A percentile compares a stretch with the other conserved stretches of the same genome.
phyloP scores from a whole-genome alignment of 129 eudicot genomes.

The Flaveria bidentis region DNA sequence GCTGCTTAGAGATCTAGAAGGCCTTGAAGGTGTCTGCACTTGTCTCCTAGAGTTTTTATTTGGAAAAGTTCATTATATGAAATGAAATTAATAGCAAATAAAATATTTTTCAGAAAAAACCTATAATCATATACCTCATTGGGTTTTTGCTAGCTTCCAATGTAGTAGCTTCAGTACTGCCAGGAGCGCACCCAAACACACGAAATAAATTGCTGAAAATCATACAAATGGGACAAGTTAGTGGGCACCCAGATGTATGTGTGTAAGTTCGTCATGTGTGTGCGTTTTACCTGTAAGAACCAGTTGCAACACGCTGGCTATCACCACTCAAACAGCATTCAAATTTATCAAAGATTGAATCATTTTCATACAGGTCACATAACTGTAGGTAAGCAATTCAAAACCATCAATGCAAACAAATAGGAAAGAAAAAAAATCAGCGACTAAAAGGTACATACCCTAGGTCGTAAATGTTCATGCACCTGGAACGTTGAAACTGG shows the following conservation, averaged over 20 bases:
- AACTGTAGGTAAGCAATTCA: conserved; percentile 46
- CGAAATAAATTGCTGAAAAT: conserved; percentile 71
- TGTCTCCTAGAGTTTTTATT: conserved; percentile 16
- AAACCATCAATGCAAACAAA: neutral
- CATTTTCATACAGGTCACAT: conserved; percentile 45
- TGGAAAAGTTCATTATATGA: neutral
- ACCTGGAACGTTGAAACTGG: conserved; percentile 74
- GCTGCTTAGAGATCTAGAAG: conserved; percentile 21
- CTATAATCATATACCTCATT: conserved; percentile 49
- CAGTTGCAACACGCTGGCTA: conserved; percentile 75
- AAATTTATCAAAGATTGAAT: conserved; percentile 74
- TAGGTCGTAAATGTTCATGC: conserved; percentile 78
- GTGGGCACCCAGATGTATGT: neutral
- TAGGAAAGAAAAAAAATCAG: neutral
- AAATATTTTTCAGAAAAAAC: neutral
- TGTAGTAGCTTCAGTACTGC: conserved; percentile 59
- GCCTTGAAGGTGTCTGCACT: conserved; percentile 22
- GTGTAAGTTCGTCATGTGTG: neutral
- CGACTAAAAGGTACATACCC: conserved; percentile 40
- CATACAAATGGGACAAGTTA: neutral
- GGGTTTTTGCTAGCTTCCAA: conserved; percentile 56
- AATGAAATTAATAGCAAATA: neutral
- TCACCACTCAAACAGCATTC: conserved; percentile 92
- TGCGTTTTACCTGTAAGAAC: conserved; percentile 67
- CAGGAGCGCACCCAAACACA: conserved; percentile 65